Conservation (phyloP, 345 rosid genomes). For the Mallotus nudiflorus region DNA sequence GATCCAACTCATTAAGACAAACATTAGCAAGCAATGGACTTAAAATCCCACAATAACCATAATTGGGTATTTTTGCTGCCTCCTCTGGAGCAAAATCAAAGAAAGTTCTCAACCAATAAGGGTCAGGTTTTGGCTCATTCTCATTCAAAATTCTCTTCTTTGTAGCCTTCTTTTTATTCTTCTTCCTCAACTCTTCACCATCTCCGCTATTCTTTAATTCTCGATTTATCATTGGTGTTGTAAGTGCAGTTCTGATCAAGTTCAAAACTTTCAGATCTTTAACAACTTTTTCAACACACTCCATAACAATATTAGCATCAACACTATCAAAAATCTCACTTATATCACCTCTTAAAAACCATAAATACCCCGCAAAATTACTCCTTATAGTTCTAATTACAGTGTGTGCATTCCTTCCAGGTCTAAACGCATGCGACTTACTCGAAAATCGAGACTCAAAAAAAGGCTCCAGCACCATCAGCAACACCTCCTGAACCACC, state of each 20-base stretch:
- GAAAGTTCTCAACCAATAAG: conserved; percentile 90
- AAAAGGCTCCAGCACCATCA: conserved; percentile 82
- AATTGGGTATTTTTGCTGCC: conserved; percentile 80
- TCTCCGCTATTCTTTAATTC: conserved; percentile 24
- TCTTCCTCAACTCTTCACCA: conserved; percentile 41
- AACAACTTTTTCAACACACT: conserved; percentile 57
- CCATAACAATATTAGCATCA: conserved; percentile 53
- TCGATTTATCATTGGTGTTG: conserved; percentile 26
- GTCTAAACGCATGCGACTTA: conserved; percentile 78
- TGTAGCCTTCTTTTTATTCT: conserved; percentile 44
- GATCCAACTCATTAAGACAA: conserved; percentile 82
- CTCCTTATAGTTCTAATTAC: conserved; percentile 86
- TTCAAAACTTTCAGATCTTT: conserved; percentile 67
- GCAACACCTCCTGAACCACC: conserved; percentile 81
- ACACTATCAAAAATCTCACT: conserved; percentile 55
- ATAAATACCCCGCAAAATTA: conserved; percentile 86
- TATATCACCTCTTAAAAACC: conserved; percentile 85
- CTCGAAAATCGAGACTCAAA: conserved; percentile 76
- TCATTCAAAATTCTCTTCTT: conserved; percentile 74
- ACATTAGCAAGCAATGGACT: conserved; percentile 91
- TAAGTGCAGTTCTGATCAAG: conserved; percentile 60
- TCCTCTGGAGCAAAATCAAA: conserved; percentile 85
- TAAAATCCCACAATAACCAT: conserved; percentile 81
- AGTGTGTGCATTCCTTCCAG: conserved; percentile 88
- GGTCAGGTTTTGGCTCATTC: conserved; percentile 94